Base-by-base conservation (phyloP, 2,329 filamentous ascomycete genomes). In the Talaromyces atroroseus region DNA sequence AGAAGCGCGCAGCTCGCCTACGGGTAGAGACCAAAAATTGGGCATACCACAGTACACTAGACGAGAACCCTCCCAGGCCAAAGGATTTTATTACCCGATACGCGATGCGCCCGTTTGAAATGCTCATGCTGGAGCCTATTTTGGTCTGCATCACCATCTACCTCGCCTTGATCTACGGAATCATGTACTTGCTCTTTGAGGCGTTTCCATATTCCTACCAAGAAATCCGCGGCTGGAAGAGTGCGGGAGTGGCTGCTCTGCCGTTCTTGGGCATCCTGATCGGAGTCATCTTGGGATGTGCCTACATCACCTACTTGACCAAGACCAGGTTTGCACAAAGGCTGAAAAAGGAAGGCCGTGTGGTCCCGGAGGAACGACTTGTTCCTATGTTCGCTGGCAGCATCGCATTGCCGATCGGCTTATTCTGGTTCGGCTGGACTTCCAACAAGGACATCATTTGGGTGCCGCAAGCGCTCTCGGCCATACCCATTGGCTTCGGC, bases 381-480 rank as follows among this genome's bases (percentile, higher is more conserved):
- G 66, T 75, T 0, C 74, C 76, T 3, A 76, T 78, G 73, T 75
- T 79, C 52, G 52, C 77, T 21, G 75, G 72, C 16, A 73, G 71
- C 0, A 60, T 75, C 8, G 56, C 76, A 3, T 64, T 80, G 3
- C 76, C 77, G 1, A 64, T 69, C 54, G 76, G 78, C 51, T 65
- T 79, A n/a, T 79, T 79, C 63, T 77, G 75, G 73, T 79, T 78
- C 57, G 76, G 72, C 5, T 81, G 79, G 78, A 72, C 73, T 0
- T 74, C 75, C 0, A 72, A 65, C 53, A 68, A 69, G 1, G 45
- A 67, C 23, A 71, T 78, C 40, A 70, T 66, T 11, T 79, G 76
- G 76, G 74, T 76, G 2, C 73, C 75, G 0, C 76, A 77, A 26
- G 75, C 76, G 0, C 65, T 79, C 5, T 69, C 75, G 4, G 75